Conservation (phyloP, 768 basidiomycete species). For the Pilatotrama ljubarskyi region DNA sequence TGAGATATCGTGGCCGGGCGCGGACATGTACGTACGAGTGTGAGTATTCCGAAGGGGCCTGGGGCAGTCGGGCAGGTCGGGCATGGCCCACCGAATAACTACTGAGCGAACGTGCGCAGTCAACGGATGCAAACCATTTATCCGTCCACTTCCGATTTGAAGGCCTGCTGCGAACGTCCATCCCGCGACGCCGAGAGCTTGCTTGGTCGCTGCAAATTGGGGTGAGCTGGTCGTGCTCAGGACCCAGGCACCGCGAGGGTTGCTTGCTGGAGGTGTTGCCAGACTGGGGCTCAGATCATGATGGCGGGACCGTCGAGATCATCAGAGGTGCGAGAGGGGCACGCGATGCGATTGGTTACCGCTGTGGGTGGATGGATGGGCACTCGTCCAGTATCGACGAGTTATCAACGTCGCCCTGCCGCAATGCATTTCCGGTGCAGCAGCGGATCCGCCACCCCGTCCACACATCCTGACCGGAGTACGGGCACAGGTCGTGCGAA, state of each 20-base stretch:
- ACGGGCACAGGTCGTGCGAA: no score
- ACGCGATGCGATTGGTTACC: conserved; percentile 9
- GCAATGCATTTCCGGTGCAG: no score
- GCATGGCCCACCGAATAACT: not conserved
- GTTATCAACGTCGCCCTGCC: no score
- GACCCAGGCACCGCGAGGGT: not conserved
- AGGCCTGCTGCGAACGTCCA: no score
- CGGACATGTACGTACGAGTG: not conserved
- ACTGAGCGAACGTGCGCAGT: not conserved
- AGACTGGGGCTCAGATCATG: conserved; percentile 10
- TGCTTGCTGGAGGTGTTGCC: not conserved
- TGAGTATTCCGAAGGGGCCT: not conserved
- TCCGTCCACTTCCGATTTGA: not conserved
- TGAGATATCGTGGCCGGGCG: conserved; percentile 1
- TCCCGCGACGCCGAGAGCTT: no score
- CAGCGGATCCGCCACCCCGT: no score
- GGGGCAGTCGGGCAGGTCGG: conserved; percentile 9
- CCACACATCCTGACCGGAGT: no score
- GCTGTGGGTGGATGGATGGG: not conserved
- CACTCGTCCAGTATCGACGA: no score
- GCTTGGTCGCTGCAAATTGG: not conserved
- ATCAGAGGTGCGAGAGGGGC: conserved; percentile 8
- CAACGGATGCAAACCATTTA: not conserved
- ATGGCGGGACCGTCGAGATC: conserved; percentile 10
- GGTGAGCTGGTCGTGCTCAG: not conserved